Conservation (phyloP, 2,329 filamentous ascomycete species). For the Fusarium acutatum region DNA sequence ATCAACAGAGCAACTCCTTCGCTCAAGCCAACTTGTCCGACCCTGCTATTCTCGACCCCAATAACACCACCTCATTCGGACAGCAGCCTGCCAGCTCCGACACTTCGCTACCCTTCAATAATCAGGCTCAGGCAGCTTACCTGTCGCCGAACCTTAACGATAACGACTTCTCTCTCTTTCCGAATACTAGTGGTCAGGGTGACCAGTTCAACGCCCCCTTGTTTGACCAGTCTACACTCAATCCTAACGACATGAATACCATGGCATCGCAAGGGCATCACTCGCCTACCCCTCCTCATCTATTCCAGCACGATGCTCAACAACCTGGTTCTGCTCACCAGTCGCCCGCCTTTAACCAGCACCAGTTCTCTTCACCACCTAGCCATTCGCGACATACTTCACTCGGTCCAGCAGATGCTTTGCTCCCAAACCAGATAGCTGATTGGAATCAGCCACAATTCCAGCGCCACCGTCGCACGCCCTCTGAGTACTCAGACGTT, state of each 20-base stretch:
- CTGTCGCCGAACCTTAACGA: constrained; percentile 61
- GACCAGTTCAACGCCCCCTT: constrained; percentile 70
- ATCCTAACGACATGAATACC: constrained; percentile 57
- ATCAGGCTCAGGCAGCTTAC: constrained; percentile 55
- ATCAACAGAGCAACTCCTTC: constrained; percentile 42
- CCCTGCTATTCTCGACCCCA: constrained; percentile 52
- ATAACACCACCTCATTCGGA: constrained; percentile 51
- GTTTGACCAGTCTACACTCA: constrained; percentile 60
- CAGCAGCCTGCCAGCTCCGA: constrained; percentile 52
- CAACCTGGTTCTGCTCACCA: constrained; percentile 61
- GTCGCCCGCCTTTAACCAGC: constrained; percentile 65
- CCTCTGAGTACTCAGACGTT: constrained; percentile 93
- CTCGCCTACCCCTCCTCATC: constrained; percentile 64
- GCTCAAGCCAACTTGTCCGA: constrained; percentile 46
- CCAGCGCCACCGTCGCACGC: constrained; percentile 81
- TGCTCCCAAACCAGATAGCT: constrained; percentile 60
- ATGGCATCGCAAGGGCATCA: constrained; percentile 67
- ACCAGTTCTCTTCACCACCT: constrained; percentile 62
- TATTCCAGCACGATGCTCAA: constrained; percentile 59
- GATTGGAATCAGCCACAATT: constrained; percentile 71
- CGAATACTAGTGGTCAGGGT: constrained; percentile 58
- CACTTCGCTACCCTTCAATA: constrained; percentile 52
- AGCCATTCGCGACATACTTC: constrained; percentile 66
- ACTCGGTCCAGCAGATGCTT: constrained; percentile 64
- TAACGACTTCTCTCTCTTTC: constrained; percentile 72